Conservation (phyloP, 331 rosid species). For the Arachis monticola region DNA sequence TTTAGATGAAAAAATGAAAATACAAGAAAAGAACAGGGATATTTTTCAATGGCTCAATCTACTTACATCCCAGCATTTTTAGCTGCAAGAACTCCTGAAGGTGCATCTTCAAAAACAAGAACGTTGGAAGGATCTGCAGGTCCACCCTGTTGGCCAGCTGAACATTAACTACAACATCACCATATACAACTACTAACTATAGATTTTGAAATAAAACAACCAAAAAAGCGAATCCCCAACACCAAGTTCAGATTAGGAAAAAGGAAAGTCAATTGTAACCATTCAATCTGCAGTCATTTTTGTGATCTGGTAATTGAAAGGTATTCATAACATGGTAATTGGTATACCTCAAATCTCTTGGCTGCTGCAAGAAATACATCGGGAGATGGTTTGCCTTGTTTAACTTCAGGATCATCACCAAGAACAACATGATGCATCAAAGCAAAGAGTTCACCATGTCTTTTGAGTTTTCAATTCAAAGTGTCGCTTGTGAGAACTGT, state of each 20-base stretch:
- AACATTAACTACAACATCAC: conserved; percentile 33
- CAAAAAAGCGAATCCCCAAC: conserved; percentile 13
- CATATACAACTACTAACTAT: conserved; percentile 24
- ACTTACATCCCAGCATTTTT: conserved; percentile 96
- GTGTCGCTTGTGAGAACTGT: neutral
- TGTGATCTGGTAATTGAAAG: conserved; percentile 17
- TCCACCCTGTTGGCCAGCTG: conserved; percentile 62
- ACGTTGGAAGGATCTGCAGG: conserved; percentile 62
- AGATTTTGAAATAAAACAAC: conserved; percentile 17
- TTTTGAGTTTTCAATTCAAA: conserved; percentile 85
- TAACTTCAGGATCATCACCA: conserved; percentile 98
- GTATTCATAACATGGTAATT: conserved; percentile 16
- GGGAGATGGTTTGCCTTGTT: conserved; percentile 92
- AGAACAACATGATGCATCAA: conserved; percentile 91
- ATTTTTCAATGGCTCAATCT: conserved; percentile 26
- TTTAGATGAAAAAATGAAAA: neutral
- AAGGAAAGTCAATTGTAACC: conserved; percentile 4
- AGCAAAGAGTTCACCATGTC: conserved; percentile 71
- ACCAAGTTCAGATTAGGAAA: conserved; percentile 28
- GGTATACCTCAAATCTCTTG: conserved; percentile 87
- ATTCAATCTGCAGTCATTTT: neutral
- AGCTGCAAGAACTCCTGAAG: conserved; percentile 91
- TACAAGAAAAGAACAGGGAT: conserved; percentile 12
- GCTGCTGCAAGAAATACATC: conserved; percentile 90
- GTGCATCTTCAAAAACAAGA: conserved; percentile 97